A percentile compares a stretch with the other conserved stretches of the same genome.
These are phyloP conservation scores for Pleomassaria siparia DNA, from an alignment of 2,329 filamentous ascomycete species.

Conservation along the genomic window DNA sequence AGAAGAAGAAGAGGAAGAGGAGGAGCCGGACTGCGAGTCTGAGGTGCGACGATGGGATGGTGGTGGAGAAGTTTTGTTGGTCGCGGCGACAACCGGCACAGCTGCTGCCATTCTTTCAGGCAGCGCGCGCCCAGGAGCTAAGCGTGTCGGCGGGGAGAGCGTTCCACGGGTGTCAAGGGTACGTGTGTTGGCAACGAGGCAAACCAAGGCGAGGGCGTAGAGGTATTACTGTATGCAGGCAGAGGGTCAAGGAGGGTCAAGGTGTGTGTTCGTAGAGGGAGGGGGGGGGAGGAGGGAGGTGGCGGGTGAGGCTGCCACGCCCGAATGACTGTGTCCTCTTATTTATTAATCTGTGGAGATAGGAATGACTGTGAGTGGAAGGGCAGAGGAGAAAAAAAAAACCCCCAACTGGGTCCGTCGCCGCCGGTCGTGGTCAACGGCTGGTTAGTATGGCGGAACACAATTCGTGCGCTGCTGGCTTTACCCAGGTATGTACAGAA, in stretches of 20 bases:
- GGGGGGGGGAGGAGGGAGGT: not conserved
- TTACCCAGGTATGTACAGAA: too few relatives aligned
- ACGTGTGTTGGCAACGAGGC: too few relatives aligned
- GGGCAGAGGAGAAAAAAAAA: not conserved
- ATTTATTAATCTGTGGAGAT: not conserved
- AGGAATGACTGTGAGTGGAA: slow-evolving; percentile 1
- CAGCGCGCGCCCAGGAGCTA: not conserved
- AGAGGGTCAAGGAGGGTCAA: not conserved
- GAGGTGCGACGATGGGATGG: slow-evolving; percentile 20
- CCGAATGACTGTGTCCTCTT: not conserved
- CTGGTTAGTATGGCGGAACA: not conserved
- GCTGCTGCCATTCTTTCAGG: slow-evolving; percentile 6
- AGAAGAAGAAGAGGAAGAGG: slow-evolving; percentile 13
- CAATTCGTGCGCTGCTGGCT: too few relatives aligned
- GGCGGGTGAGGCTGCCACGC: not conserved
- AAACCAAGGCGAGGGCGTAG: not conserved
- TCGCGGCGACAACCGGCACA: slow-evolving; percentile 5
- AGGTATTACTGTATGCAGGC: not conserved
- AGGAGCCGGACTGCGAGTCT: slow-evolving; percentile 18
- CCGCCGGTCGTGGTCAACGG: not conserved
- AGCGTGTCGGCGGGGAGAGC: too few relatives aligned
- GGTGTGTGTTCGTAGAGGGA: not conserved
- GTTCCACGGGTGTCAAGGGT: too few relatives aligned
- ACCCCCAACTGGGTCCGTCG: too few relatives aligned
- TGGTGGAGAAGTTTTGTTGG: slow-evolving; percentile 3